Evolutionary conservation across 176 grass and related monocot genomes (phyloP), one percentile per base, ranked within the genome.

Genomic region (Aechmea fasciata): DNA sequence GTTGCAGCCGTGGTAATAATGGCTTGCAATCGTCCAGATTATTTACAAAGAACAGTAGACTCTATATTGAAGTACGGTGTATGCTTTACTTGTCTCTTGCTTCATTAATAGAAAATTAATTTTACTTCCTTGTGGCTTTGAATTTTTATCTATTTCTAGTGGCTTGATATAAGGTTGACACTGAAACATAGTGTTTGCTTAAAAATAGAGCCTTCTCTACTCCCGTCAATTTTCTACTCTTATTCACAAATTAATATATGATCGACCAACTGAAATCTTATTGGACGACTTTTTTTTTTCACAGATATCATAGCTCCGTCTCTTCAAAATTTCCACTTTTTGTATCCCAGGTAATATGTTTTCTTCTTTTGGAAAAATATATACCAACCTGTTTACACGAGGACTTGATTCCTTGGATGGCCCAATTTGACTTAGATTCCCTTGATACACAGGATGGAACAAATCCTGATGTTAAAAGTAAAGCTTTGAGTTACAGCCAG

Each of bases 1-100:
- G 79, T 93, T 74, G 94, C 94, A 63, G 94, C 89, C 85, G 87
- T 99, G 77, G 89, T 99, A 48, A 79, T 99, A 65, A 93, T 99
- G 94, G 94, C 94, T 82, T 99, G 89, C 80, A 99, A 93, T 88
- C 84, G 94, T 28, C 89, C 87, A 69, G 94, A 93, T 49, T 99
- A 99, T 86, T 83, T 99, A 68, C 79, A 90, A 69, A 90, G 77
- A 78, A 99, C 94, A 88, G 79, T 99, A 18, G 79, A 93, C 81
- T 99, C 94, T 86, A 85, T 99, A 52, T 80, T 99, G 66, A 90
- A 90, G 94, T 99, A 93, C 52, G 69, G 69, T 63, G 11, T 52
- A 47, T 10, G 3, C 50, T 17, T 53, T 41, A 69, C 13, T 15
- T 62, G 19, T 53, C 15, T 48, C 24, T 47, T 57, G 11, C 23